phyloP scores from a whole-genome alignment of 345 rosid species.

The Syzygium jambos region DNA sequence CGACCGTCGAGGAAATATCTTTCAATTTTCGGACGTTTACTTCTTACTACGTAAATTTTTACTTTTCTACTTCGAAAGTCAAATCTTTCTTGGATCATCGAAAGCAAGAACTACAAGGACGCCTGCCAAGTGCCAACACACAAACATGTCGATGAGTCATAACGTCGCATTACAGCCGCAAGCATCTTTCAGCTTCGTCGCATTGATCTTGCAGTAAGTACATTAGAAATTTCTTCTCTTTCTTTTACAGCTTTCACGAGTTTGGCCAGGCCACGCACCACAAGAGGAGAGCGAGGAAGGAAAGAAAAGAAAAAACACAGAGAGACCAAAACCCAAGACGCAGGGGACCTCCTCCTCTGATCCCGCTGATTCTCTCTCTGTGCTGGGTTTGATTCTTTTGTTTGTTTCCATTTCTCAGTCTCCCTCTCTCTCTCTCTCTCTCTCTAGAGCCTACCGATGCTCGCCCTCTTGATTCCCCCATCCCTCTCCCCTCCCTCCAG shows the following conservation, averaged over 20 bases:
- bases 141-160: neutral
- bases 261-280: neutral
- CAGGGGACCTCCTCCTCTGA: neutral
- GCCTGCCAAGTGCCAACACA: neutral
- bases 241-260: neutral
- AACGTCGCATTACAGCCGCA: neutral
- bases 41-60: neutral
- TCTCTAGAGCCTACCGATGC: neutral
- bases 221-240: neutral
- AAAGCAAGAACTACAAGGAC: neutral
- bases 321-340: conserved; percentile 1
- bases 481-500: neutral
- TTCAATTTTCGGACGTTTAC: neutral
- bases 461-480: neutral
- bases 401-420: neutral
- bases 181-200: neutral
- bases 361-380: neutral
- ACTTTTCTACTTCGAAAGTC: neutral
- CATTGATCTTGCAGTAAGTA: neutral
- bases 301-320: no score
- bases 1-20: neutral
- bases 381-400: neutral
- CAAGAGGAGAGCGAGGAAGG: neutral
- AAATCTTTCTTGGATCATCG: neutral
- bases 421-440: neutral